Evolutionary conservation across 306 rosid genomes (phyloP), one percentile per base, ranked within the genome.

Genomic region (Oxytropis ochrocephala): DNA sequence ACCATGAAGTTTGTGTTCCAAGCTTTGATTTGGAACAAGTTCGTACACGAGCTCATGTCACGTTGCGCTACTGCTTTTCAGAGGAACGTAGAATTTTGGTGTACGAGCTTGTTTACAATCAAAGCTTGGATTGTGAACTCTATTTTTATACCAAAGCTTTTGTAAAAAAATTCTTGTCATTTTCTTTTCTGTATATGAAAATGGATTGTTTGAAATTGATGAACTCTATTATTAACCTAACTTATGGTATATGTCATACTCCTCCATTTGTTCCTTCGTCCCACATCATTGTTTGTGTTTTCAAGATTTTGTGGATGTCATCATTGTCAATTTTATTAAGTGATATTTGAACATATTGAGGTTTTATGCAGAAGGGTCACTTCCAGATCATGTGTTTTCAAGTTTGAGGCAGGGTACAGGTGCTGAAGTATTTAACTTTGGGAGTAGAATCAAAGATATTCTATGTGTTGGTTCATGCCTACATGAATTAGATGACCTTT

Each of bases 341-440:
- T 63, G 13, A 5, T 74, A 64, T 49, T 33, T 69, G 30, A 60
- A 11, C 24, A 33, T 62, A 12, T 42, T 66, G 70, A 59, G 12
- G 57, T 69, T 73, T 69, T 75, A 43, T 75, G 81, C 90, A 79
- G 96, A 80, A 84, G 69, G 99, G 97, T 67, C 96, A n/a, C n/a
- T n/a, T n/a, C n/a, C n/a, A n/a, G n/a, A n/a, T n/a, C n/a, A n/a
- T n/a, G n/a, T n/a, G n/a, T n/a, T n/a, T n/a, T n/a, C n/a, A n/a
- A n/a, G n/a, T n/a, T n/a, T n/a, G n/a, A n/a, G n/a, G 5, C 97
- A 88, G 84, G 91, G 51, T 80, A 75, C 96, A 27, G 99, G 97
- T 42, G 97, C 96, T 27, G 99, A 91, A 83, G 87, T 82, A 61
- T 94, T 94, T 80, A 91, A 91, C 88, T 94, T 82, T 32, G 97